These are phyloP conservation scores for Colletotrichum incanum DNA, from an alignment of 2,329 filamentous ascomycete genomes.

Conservation along the genomic window DNA sequence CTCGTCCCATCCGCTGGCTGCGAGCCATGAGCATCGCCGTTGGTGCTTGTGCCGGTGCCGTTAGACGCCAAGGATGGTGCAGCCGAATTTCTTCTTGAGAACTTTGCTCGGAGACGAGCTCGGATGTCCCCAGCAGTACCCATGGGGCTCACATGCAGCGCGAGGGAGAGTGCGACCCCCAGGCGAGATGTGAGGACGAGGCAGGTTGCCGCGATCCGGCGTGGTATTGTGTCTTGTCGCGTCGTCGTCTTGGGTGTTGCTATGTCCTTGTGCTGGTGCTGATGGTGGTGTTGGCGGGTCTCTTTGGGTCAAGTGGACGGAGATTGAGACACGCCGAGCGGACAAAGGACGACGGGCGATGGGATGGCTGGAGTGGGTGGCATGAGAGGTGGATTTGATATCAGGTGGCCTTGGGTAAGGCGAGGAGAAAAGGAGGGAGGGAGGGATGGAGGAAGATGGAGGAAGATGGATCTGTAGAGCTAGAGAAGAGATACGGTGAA, in stretches of 20 bases:
- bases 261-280: constrained; percentile 11
- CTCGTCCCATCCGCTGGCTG: constrained; percentile 48
- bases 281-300: constrained; percentile 13
- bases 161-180: constrained; percentile 14
- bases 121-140: constrained; percentile 57
- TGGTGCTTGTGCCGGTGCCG: constrained; percentile 44
- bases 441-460: neutral
- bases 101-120: constrained; percentile 64
- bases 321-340: constrained; percentile 22
- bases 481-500: constrained; percentile 19
- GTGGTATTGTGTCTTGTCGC: constrained; percentile 15
- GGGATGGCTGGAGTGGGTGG: constrained; percentile 8
- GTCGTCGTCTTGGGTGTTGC: neutral
- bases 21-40: constrained; percentile 47
- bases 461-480: neutral
- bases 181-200: constrained; percentile 1
- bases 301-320: constrained; percentile 18
- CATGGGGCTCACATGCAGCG: constrained; percentile 28
- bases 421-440: neutral
- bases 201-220: neutral
- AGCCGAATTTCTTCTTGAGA: constrained; percentile 61
- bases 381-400: constrained; percentile 26
- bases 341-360: neutral
- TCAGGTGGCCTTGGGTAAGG: constrained; percentile 8
- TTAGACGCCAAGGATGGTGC: constrained; percentile 54